Percentiles rank a stretch among this genome's conserved stretches.
Conservation (phyloP, 768 basidiomycete species). For the Tulasnella sp. region DNA sequence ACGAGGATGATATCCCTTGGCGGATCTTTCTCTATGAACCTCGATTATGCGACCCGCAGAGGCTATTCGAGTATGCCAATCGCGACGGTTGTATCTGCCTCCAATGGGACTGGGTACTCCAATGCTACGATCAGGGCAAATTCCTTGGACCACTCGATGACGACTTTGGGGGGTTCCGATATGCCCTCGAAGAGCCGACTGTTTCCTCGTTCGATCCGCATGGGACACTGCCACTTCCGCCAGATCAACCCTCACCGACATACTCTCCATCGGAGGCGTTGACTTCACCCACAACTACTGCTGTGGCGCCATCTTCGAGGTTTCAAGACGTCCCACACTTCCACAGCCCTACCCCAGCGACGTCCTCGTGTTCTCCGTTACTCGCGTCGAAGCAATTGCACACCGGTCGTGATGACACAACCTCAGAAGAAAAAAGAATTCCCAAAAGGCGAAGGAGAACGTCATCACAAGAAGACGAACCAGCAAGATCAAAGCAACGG, state of each 20-base stretch:
- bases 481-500: too few relatives aligned
- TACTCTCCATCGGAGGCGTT: too few relatives aligned
- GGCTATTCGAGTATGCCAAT: background rate
- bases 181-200: background rate
- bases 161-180: background rate
- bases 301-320: background rate
- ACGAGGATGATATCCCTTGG: background rate
- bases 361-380: too few relatives aligned
- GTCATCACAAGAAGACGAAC: too few relatives aligned
- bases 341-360: background rate
- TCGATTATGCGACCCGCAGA: background rate
- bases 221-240: too few relatives aligned
- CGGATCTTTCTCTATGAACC: background rate
- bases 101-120: constrained; percentile 14
- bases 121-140: constrained; percentile 1
- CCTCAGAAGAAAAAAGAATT: too few relatives aligned
- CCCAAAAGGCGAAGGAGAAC: too few relatives aligned
- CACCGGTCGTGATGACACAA: too few relatives aligned
- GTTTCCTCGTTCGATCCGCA: background rate
- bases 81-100: constrained; percentile 1
- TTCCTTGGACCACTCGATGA: constrained; percentile 1
- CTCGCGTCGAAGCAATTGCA: too few relatives aligned
- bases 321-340: background rate
- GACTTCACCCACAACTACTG: too few relatives aligned
- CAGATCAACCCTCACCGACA: too few relatives aligned